Percentiles rank a stretch among this genome's conserved stretches.
These are phyloP conservation scores for Aegilops longissima DNA, from an alignment of 176 grass and related monocot genomes.

Conservation along the genomic window DNA sequence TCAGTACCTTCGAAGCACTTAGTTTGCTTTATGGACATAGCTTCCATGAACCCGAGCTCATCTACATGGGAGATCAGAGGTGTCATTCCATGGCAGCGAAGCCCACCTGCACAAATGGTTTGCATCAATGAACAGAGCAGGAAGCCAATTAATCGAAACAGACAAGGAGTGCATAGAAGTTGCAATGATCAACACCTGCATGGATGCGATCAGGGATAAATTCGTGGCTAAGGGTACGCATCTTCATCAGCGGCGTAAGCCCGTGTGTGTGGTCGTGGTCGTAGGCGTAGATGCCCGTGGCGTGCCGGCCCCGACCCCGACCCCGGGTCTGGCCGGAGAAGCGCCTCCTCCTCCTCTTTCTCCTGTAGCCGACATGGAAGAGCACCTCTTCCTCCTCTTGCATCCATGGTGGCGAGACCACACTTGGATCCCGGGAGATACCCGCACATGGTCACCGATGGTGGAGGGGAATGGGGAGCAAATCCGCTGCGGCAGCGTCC, in stretches of 20 bases:
- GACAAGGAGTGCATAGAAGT: neutral
- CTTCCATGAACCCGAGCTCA: constrained; percentile 80
- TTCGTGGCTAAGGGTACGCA: constrained; percentile 90
- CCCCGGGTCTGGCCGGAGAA: too few species aligned
- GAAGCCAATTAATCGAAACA: neutral
- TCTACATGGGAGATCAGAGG: constrained; percentile 88
- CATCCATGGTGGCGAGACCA: too few species aligned
- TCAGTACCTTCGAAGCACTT: constrained; percentile 85
- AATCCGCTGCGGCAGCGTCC: too few species aligned
- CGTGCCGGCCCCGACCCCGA: too few species aligned
- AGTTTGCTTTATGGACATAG: constrained; percentile 66
- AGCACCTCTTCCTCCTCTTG: too few species aligned
- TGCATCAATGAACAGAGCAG: neutral
- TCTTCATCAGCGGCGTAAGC: constrained; percentile 87
- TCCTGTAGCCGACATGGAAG: too few species aligned
- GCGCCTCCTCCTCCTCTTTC: too few species aligned
- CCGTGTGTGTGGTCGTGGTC: constrained; percentile 74
- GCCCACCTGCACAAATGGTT: constrained; percentile 50
- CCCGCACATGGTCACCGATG: too few species aligned
- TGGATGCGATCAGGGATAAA: constrained; percentile 90
- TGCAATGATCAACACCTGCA: constrained; percentile 39
- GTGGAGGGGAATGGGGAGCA: too few species aligned
- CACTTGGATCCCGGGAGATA: too few species aligned
- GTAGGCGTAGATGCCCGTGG: constrained; percentile 60
- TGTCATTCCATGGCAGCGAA: constrained; percentile 92